A percentile compares a stretch with the other conserved stretches of the same genome.
These are phyloP conservation scores for Eucalyptus regnans DNA, from an alignment of 345 rosid species.

Conservation along the genomic window DNA sequence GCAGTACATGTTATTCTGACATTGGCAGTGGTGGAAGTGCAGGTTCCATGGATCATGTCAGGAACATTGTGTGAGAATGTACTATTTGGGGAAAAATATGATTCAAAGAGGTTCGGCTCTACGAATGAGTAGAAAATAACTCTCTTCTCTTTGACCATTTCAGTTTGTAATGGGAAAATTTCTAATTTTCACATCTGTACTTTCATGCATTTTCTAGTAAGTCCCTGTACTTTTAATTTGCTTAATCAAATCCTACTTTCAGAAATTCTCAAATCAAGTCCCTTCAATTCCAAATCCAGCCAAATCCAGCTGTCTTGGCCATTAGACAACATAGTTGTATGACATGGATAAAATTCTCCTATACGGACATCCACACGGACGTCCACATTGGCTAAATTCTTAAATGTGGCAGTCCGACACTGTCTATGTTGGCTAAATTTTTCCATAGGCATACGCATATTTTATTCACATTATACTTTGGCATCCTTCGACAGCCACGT, in stretches of 20 bases:
- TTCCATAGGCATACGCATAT: not conserved
- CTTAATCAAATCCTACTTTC: not conserved
- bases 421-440: not conserved
- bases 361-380: not conserved
- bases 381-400: not conserved
- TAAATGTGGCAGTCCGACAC: not conserved
- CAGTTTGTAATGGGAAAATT: not conserved
- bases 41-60: conserved; percentile 94
- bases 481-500: not conserved
- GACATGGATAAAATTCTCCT: not conserved
- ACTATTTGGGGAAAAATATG: conserved; percentile 54
- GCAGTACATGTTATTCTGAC: conserved; percentile 1
- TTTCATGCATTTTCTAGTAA: not conserved
- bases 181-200: not conserved
- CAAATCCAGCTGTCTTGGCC: not conserved
- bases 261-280: not conserved
- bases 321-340: not conserved
- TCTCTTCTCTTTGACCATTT: not conserved
- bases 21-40: conserved; percentile 2
- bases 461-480: not conserved
- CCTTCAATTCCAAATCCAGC: not conserved
- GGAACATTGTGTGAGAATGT: conserved; percentile 79
- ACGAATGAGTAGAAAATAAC: not conserved
- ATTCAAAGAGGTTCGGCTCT: conserved; percentile 42
- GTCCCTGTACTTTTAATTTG: not conserved